Percentiles rank a stretch among this genome's conserved stretches.
Evolutionary conservation across 176 grass and related monocot genomes (phyloP).

Genomic region (Guadua angustifolia): DNA sequence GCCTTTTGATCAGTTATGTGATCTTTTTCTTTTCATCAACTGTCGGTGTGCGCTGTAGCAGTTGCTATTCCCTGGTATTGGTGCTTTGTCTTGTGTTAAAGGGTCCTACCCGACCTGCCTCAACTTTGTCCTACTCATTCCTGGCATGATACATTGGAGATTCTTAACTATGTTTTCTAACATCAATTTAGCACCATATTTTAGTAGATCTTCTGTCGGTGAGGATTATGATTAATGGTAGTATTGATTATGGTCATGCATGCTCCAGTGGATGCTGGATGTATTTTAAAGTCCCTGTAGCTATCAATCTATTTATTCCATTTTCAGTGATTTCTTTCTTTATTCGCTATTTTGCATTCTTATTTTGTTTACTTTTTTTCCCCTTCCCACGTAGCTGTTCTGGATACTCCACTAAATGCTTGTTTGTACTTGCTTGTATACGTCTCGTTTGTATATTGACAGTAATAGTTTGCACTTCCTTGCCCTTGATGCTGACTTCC

Average conservation of each 20-base stretch:
- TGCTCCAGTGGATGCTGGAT: constrained; percentile 5
- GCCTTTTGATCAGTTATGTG: constrained; percentile 40
- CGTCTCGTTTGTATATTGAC: constrained; percentile 40
- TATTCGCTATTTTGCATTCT: constrained; percentile 3
- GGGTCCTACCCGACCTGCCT: constrained; percentile 42
- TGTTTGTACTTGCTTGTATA: constrained; percentile 35
- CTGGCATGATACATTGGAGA: constrained; percentile 44
- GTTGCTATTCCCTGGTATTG: constrained; percentile 42
- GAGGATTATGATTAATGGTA: not conserved
- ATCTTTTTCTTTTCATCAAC: constrained; percentile 39
- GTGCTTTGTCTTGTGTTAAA: constrained; percentile 48
- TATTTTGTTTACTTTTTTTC: constrained; percentile 29
- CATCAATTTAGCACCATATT: constrained; percentile 21
- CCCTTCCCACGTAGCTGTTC: not conserved
- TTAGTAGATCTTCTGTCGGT: constrained; percentile 38
- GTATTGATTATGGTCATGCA: not conserved
- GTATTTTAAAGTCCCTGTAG: constrained; percentile 3
- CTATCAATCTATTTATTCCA: constrained; percentile 13
- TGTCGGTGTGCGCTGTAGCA: constrained; percentile 45
- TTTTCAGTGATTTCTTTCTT: not conserved
- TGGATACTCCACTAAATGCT: constrained; percentile 25
- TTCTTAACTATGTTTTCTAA: constrained; percentile 40
- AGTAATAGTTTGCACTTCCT: constrained; percentile 43
- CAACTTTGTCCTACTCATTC: constrained; percentile 50
- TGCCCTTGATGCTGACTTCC: constrained; percentile 52